A percentile compares a stretch with the other conserved stretches of the same genome.
These are phyloP conservation scores for Vanrija sp. DNA, from an alignment of 1,284 basidiomycete species.

Conservation along the genomic window DNA sequence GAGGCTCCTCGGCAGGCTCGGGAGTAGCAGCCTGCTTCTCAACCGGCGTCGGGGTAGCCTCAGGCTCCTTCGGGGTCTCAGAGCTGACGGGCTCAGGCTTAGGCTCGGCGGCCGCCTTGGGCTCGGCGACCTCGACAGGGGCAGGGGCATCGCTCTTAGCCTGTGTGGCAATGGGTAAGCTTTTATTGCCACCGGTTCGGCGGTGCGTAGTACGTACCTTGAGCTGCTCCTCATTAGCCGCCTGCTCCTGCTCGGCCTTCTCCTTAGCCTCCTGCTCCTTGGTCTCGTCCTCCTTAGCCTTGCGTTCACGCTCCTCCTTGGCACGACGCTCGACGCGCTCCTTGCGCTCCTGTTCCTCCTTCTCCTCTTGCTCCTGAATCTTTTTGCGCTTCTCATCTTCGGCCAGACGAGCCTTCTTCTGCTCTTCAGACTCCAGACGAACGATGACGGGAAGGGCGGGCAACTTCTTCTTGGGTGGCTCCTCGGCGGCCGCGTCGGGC, in stretches of 20 bases:
- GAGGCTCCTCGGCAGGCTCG: conserved; percentile 28
- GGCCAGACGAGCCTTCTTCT: conserved; percentile 46
- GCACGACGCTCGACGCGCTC: conserved; percentile 37
- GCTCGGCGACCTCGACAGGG: conserved; percentile 54
- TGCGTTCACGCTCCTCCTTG: conserved; percentile 24
- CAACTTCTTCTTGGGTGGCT: conserved; percentile 32
- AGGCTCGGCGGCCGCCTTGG: conserved; percentile 35
- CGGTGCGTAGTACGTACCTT: conserved; percentile 1
- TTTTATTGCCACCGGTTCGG: conserved; percentile 14
- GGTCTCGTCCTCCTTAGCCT: conserved; percentile 49
- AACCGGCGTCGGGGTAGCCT: conserved; percentile 31
- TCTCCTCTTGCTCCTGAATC: conserved; percentile 40
- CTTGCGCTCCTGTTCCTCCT: conserved; percentile 44
- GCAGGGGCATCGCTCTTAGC: conserved; percentile 54
- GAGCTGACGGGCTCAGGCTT: conserved; percentile 18
- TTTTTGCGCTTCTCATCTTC: conserved; percentile 42
- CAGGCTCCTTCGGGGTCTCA: conserved; percentile 31
- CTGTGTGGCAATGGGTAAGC: conserved; percentile 53
- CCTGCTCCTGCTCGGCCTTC: conserved; percentile 55
- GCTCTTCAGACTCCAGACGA: conserved; percentile 54
- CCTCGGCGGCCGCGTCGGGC: conserved; percentile 19
- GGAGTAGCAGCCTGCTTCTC: conserved; percentile 39
- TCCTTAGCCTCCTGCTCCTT: conserved; percentile 54
- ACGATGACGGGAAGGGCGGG: conserved; percentile 42
- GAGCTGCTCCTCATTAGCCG: conserved; percentile 44